Evolutionary conservation across 331 rosid genomes (phyloP).

Genomic region (Acacia pycnantha): DNA sequence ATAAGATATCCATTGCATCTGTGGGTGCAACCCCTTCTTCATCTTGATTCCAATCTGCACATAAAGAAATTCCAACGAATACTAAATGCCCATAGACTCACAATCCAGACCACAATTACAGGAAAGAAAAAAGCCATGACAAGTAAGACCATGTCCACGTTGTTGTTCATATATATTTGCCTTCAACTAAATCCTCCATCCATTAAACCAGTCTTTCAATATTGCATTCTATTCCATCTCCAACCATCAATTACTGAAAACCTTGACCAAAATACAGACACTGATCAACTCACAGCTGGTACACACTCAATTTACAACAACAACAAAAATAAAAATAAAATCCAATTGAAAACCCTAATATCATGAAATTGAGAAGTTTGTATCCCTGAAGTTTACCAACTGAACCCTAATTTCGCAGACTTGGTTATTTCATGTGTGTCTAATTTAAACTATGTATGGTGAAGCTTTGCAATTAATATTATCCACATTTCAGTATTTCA

Average conservation of each 20-base stretch:
- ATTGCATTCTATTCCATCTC: neutral
- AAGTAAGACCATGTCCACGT: neutral
- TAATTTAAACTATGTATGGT: neutral
- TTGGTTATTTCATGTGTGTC: neutral
- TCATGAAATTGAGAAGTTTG: neutral
- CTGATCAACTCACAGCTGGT: no score
- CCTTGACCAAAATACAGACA: neutral
- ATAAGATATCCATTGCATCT: slow-evolving; percentile 61
- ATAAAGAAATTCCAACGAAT: neutral
- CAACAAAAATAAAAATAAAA: neutral
- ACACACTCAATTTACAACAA: neutral
- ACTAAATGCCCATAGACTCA: neutral
- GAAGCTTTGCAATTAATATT: neutral
- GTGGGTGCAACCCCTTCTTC: slow-evolving; percentile 60
- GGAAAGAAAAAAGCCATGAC: neutral
- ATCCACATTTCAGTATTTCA: neutral
- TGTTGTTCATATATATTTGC: neutral
- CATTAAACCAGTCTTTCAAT: neutral
- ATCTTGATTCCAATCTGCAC: slow-evolving; percentile 32
- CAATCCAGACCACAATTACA: neutral
- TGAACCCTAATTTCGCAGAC: neutral
- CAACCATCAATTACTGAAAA: neutral
- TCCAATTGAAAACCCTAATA: neutral
- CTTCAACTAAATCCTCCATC: neutral
- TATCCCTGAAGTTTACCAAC: neutral